A percentile compares a stretch with the other conserved stretches of the same genome.
phyloP scores from a whole-genome alignment of 441 rosid species.

The Bruguiera hainesii region DNA sequence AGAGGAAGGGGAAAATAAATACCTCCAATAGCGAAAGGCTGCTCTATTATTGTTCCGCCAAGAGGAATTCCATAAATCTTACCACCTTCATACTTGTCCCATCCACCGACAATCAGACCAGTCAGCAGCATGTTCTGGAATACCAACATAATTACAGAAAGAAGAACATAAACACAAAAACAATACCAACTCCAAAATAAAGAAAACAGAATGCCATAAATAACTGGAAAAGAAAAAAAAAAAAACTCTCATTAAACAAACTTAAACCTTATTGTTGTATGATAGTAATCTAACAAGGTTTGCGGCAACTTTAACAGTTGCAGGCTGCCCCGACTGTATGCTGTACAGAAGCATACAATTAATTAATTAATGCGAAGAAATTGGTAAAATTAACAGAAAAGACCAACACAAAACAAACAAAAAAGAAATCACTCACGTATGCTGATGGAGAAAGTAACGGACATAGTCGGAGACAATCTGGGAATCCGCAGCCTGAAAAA shows the following conservation, averaged over 20 bases:
- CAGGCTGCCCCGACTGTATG: conserved; percentile 91
- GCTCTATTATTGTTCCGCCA: conserved; percentile 89
- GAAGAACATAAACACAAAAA: not conserved
- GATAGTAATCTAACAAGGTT: conserved; percentile 79
- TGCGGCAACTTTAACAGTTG: conserved; percentile 96
- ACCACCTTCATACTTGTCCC: conserved; percentile 97
- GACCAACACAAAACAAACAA: not conserved
- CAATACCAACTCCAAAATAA: not conserved
- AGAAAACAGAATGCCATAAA: not conserved
- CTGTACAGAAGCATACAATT: conserved; percentile 31
- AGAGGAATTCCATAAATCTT: conserved; percentile 93
- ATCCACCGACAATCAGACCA: conserved; percentile 94
- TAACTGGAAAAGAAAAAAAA: not conserved
- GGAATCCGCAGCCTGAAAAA: conserved; percentile 91
- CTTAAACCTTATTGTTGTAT: conserved; percentile 80
- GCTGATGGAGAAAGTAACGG: conserved; percentile 89
- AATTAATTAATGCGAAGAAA: not conserved
- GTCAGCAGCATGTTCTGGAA: conserved; percentile 85
- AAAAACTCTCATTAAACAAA: not conserved
- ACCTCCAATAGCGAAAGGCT: conserved; percentile 98
- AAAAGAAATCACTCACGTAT: conserved; percentile 56
- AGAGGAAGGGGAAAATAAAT: conserved; percentile 1
- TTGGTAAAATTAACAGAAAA: too few relatives aligned
- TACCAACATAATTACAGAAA: conserved; percentile 2
- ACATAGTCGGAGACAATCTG: conserved; percentile 93